These are phyloP conservation scores for Xylaria sp. DNA, from an alignment of 495 filamentous ascomycete species.

Conservation along the genomic window DNA sequence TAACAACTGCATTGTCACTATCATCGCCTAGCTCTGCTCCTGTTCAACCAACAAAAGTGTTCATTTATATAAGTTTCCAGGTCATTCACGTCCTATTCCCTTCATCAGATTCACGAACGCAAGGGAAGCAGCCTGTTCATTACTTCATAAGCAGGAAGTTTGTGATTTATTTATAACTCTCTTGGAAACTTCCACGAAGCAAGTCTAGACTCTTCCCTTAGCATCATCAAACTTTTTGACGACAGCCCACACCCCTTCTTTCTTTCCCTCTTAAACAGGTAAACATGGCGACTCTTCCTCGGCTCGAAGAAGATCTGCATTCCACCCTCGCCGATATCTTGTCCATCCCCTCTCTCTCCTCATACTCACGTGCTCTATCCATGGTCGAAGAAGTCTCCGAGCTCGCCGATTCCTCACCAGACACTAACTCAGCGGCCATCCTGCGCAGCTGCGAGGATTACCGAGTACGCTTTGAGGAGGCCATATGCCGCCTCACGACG, in stretches of 20 bases:
- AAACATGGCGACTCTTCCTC: constrained; percentile 12
- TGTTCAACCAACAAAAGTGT: neutral
- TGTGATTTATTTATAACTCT: neutral
- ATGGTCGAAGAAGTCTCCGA: constrained; percentile 2
- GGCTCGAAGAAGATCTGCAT: neutral
- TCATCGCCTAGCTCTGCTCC: neutral
- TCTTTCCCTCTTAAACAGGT: neutral
- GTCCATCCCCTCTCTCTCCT: neutral
- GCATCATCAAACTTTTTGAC: neutral
- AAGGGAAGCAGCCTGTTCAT: neutral
- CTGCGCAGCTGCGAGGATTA: neutral
- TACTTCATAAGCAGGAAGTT: constrained; percentile 6
- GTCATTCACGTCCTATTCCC: neutral
- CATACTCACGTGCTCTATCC: neutral
- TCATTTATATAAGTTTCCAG: neutral
- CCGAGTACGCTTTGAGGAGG: neutral
- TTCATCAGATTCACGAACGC: neutral
- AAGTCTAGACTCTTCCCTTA: neutral
- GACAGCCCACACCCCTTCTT: neutral
- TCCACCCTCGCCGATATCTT: neutral
- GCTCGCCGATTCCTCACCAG: neutral
- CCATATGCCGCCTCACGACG: neutral
- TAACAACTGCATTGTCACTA: neutral
- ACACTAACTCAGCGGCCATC: neutral
- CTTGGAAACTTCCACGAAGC: neutral